phyloP scores from a whole-genome alignment of 1,284 basidiomycete genomes.

The Pisolithus thermaeus region DNA sequence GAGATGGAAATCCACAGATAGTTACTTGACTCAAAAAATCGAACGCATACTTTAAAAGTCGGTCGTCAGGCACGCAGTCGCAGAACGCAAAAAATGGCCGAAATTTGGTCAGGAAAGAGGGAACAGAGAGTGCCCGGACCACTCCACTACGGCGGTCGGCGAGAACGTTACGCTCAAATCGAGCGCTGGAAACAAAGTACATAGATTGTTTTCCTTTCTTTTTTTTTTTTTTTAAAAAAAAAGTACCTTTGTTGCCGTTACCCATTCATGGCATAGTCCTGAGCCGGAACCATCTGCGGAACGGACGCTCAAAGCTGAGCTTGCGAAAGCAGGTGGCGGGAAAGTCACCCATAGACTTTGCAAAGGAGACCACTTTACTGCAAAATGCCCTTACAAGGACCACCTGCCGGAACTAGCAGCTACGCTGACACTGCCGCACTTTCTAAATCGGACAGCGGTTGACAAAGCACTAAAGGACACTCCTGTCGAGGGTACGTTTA shows the following conservation, averaged over 20 bases:
- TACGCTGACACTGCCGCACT: conserved; percentile 22
- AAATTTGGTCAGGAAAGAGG: conserved; percentile 96
- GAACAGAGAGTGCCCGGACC: conserved; percentile 84
- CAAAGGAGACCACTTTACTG: conserved; percentile 96
- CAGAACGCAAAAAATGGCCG: conserved; percentile 88
- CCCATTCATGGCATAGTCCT: conserved; percentile 28
- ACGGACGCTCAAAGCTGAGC: conserved; percentile 65
- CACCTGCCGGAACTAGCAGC: conserved; percentile 70
- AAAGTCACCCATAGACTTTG: conserved; percentile 93
- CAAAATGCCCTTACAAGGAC: conserved; percentile 98
- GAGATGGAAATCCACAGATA: conserved; percentile 33
- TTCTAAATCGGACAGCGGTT: not conserved
- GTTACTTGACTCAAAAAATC: conserved; percentile 84
- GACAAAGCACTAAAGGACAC: conserved; percentile 31
- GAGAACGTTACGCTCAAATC: conserved; percentile 90
- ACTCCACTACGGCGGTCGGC: conserved; percentile 93
- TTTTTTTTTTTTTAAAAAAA: too few relatives aligned
- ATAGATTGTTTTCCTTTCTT: conserved; percentile 4
- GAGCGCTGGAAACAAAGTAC: conserved; percentile 77
- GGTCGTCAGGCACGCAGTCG: conserved; percentile 90
- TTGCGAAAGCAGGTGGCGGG: conserved; percentile 71
- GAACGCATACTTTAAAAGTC: conserved; percentile 87
- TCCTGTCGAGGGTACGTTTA: conserved; percentile 48
- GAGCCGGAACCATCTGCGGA: conserved; percentile 68
- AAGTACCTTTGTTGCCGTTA: not conserved